Percentiles rank a stretch among this genome's conserved stretches.
phyloP scores from a whole-genome alignment of 192 early-diverging fungal species.

The Podila epicladia region DNA sequence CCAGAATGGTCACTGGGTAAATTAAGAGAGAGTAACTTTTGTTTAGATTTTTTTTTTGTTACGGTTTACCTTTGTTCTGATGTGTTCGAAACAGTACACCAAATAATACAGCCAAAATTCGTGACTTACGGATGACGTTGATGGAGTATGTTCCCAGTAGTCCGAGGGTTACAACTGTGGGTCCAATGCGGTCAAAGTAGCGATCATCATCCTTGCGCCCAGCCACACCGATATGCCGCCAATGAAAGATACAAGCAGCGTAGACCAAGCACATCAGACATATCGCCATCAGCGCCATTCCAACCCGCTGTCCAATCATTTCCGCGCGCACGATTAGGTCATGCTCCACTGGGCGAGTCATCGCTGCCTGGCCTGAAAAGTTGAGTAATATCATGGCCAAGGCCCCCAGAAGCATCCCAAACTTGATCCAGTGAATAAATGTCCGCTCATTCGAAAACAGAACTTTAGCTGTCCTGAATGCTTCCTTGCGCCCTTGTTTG shows the following conservation, averaged over 20 bases:
- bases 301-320: conserved; percentile 19
- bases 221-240: conserved; percentile 33
- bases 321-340: neutral
- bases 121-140: conserved; percentile 34
- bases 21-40: neutral
- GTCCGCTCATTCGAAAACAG: conserved; percentile 47
- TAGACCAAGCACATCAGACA: conserved; percentile 32
- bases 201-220: conserved; percentile 1
- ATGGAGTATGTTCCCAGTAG: conserved; percentile 22
- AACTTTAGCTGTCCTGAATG: conserved; percentile 4
- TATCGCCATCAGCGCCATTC: conserved; percentile 16
- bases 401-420: conserved; percentile 28
- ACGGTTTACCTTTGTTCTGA: neutral
- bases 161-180: conserved; percentile 24
- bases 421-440: conserved; percentile 47
- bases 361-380: conserved; percentile 13
- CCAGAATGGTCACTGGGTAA: conserved; percentile 32
- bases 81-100: neutral
- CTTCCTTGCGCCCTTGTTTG: neutral
- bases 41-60: neutral
- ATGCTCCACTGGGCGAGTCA: neutral
- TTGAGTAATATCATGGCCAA: conserved; percentile 38
- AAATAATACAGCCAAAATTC: neutral
- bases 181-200: conserved; percentile 42
- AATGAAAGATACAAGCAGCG: conserved; percentile 11